Percentiles rank a stretch among this genome's conserved stretches.
These are phyloP conservation scores for Beta corolliflora DNA, from an alignment of 179 eudicot genomes.

Conservation along the genomic window DNA sequence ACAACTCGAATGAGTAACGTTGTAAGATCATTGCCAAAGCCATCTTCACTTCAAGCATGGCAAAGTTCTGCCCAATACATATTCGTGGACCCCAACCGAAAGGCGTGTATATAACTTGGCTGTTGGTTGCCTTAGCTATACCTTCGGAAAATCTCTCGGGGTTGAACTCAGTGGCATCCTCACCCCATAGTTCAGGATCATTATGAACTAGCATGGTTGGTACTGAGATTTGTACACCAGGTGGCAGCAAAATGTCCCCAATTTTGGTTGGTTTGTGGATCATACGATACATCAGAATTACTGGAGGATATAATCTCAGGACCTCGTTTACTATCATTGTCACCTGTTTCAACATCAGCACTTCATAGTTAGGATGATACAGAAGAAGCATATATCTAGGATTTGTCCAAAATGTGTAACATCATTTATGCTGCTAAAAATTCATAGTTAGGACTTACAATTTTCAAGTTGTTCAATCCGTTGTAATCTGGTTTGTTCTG, in stretches of 20 bases:
- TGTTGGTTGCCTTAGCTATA: constrained; percentile 31
- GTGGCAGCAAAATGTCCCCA: constrained; percentile 27
- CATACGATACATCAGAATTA: constrained; percentile 37
- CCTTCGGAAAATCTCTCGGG: constrained; percentile 34
- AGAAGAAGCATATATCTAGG: background rate
- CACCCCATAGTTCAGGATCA: constrained; percentile 36
- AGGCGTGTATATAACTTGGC: constrained; percentile 31
- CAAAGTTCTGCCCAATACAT: constrained; percentile 37
- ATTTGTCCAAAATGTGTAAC: too few species aligned
- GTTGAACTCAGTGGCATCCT: constrained; percentile 29
- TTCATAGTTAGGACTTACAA: constrained; percentile 18
- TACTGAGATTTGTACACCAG: constrained; percentile 36
- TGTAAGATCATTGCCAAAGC: constrained; percentile 38
- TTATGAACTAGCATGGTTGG: constrained; percentile 35
- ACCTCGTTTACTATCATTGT: constrained; percentile 36
- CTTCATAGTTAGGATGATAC: background rate
- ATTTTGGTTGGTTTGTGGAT: constrained; percentile 31
- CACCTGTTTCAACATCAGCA: constrained; percentile 19
- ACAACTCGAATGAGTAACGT: constrained; percentile 28
- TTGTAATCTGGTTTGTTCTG: constrained; percentile 29
- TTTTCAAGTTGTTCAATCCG: constrained; percentile 36
- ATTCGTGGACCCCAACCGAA: constrained; percentile 40
- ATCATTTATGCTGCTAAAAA: too few species aligned
- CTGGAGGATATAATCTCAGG: constrained; percentile 34
- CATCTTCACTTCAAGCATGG: constrained; percentile 39